Evolutionary conservation across 352 stramenopile species (phyloP).

Genomic region (Phytophthora citrophthora): DNA sequence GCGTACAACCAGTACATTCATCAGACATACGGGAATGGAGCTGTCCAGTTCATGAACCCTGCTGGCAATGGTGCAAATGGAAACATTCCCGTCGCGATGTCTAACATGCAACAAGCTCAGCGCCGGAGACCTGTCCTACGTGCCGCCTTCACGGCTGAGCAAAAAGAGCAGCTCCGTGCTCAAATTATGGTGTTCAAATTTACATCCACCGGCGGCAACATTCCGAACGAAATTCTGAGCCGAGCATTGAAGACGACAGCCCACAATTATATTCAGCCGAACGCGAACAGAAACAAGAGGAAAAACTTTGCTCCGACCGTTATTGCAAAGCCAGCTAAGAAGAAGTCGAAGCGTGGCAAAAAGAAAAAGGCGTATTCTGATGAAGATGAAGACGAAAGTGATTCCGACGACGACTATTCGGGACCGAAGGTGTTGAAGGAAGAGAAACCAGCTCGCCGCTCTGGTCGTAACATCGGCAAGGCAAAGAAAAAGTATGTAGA

Average conservation of each 20-base stretch:
- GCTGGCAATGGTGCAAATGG: conserved; percentile 44
- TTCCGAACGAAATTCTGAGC: conserved; percentile 77
- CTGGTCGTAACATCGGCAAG: conserved; percentile 84
- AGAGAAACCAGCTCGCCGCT: conserved; percentile 71
- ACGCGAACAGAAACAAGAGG: conserved; percentile 69
- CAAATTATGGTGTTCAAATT: conserved; percentile 94
- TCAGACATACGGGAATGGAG: conserved; percentile 81
- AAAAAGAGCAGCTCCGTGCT: conserved; percentile 88
- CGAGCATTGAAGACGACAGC: conserved; percentile 75
- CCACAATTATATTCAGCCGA: conserved; percentile 62
- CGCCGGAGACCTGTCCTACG: conserved; percentile 53
- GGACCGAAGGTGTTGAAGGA: conserved; percentile 47
- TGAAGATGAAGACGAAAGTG: conserved; percentile 80
- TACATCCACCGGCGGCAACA: conserved; percentile 77
- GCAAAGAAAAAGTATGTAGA: conserved; percentile 88
- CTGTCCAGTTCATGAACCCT: conserved; percentile 88
- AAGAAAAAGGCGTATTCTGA: conserved; percentile 78
- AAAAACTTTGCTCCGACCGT: conserved; percentile 73
- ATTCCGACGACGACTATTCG: conserved; percentile 62
- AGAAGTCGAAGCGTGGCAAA: conserved; percentile 63
- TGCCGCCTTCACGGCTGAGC: conserved; percentile 76
- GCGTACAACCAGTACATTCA: conserved; percentile 90
- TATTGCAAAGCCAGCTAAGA: conserved; percentile 69
- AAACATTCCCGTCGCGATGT: conserved; percentile 58
- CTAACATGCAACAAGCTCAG: conserved; percentile 63